These are phyloP conservation scores for Eucalyptus sp. DNA, from an alignment of 345 rosid species.

Conservation along the genomic window DNA sequence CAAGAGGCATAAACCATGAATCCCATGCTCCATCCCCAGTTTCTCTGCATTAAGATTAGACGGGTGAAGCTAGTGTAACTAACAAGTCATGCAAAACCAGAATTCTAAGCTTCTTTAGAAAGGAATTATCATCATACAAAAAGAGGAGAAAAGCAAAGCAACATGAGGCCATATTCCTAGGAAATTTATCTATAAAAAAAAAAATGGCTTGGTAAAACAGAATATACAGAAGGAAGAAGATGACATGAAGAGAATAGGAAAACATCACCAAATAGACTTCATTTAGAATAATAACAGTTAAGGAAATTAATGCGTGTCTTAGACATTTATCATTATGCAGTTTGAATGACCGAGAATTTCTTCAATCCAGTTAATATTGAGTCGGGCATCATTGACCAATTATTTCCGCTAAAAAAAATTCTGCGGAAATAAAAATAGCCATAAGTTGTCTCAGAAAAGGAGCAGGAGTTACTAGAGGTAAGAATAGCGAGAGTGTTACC, in stretches of 20 bases:
- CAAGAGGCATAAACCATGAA: conserved; percentile 90
- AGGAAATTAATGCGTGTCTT: neutral
- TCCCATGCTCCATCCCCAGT: conserved; percentile 71
- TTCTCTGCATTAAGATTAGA: conserved; percentile 40
- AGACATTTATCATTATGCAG: neutral
- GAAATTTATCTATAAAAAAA: neutral
- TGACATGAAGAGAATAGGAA: neutral
- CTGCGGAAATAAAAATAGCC: neutral
- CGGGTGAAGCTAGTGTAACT: neutral
- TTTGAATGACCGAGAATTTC: neutral
- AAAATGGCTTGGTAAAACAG: neutral
- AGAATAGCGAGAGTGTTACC: too few relatives aligned
- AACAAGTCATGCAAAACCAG: neutral
- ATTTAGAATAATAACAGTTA: neutral
- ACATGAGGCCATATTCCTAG: neutral
- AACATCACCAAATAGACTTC: neutral
- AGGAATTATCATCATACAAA: neutral
- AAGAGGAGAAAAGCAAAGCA: neutral
- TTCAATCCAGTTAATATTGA: neutral
- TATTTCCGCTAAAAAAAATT: neutral
- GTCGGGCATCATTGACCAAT: neutral
- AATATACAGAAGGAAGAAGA: neutral
- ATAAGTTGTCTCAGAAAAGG: neutral
- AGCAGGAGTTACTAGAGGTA: neutral
- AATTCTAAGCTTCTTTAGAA: neutral